These are phyloP conservation scores for Colletotrichum sp. DNA, from an alignment of 2,329 filamentous ascomycete genomes.

Conservation along the genomic window DNA sequence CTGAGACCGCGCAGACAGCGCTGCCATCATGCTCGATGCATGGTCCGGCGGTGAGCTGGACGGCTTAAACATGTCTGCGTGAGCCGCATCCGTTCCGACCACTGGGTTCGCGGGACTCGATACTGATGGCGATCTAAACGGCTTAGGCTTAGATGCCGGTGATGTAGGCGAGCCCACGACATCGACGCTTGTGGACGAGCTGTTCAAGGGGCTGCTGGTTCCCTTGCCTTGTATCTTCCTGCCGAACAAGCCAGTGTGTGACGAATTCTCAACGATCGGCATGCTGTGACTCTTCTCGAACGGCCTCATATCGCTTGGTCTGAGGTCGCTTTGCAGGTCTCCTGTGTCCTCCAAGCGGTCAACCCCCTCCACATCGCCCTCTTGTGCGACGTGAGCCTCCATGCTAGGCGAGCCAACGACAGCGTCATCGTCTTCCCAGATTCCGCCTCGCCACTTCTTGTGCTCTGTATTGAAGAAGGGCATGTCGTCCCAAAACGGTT, in stretches of 20 bases:
- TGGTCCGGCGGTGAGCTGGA: constrained; percentile 62
- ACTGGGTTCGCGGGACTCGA: constrained; percentile 67
- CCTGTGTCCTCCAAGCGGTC: constrained; percentile 46
- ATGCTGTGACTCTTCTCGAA: constrained; percentile 63
- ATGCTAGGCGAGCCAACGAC: constrained; percentile 41
- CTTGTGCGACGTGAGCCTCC: constrained; percentile 44
- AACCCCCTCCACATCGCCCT: constrained; percentile 54
- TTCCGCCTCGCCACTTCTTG: constrained; percentile 83
- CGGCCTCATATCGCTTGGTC: constrained; percentile 45
- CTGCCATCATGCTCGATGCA: constrained; percentile 70
- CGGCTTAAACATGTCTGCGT: constrained; percentile 67
- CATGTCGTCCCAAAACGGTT: constrained; percentile 95
- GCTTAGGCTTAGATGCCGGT: constrained; percentile 28
- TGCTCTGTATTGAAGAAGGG: constrained; percentile 85
- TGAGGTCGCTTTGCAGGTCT: constrained; percentile 43
- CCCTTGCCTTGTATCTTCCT: constrained; percentile 49
- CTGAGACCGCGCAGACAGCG: constrained; percentile 67
- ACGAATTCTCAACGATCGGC: constrained; percentile 45
- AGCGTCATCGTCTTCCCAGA: constrained; percentile 68
- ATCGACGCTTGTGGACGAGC: constrained; percentile 55
- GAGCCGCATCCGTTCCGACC: constrained; percentile 70
- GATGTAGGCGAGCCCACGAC: constrained; percentile 39
- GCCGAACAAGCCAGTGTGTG: constrained; percentile 52
- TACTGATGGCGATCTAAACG: constrained; percentile 61
- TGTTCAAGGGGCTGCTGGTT: constrained; percentile 34